Evolutionary conservation across 495 filamentous ascomycete species (phyloP).

Genomic region (Podospora comata): DNA sequence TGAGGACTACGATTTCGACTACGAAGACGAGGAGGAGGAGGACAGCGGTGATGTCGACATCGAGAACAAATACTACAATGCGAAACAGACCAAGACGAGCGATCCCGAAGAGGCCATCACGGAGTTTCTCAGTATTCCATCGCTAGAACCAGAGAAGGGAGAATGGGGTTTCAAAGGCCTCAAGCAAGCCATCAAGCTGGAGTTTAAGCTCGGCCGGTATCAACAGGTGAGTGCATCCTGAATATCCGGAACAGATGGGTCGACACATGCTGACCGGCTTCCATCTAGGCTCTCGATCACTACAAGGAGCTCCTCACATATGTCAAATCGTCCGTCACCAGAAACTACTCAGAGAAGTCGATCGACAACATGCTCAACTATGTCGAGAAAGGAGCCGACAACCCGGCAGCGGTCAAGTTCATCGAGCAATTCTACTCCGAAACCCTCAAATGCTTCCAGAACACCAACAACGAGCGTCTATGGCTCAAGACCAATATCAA

Average conservation of each 20-base stretch:
- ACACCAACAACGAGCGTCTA: slow-evolving; percentile 92
- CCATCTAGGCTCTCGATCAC: slow-evolving; percentile 79
- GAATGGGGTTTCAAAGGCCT: slow-evolving; percentile 99
- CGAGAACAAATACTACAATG: slow-evolving; percentile 99
- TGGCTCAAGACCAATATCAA: slow-evolving; percentile 99
- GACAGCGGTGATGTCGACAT: slow-evolving; percentile 87
- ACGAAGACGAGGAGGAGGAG: slow-evolving; percentile 86
- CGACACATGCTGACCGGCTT: background rate
- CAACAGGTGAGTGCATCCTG: slow-evolving; percentile 57
- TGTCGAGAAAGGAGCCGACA: slow-evolving; percentile 89
- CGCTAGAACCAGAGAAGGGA: slow-evolving; percentile 80
- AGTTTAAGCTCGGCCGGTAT: slow-evolving; percentile 84
- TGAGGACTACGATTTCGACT: slow-evolving; percentile 96
- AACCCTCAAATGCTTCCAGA: slow-evolving; percentile 91
- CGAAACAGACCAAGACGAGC: slow-evolving; percentile 88
- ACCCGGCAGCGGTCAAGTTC: slow-evolving; percentile 68
- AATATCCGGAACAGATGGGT: background rate
- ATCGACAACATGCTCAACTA: slow-evolving; percentile 99
- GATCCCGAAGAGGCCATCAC: slow-evolving; percentile 85
- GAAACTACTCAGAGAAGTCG: slow-evolving; percentile 98
- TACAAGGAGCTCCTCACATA: slow-evolving; percentile 95
- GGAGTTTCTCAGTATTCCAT: slow-evolving; percentile 84
- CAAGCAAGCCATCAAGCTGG: slow-evolving; percentile 96
- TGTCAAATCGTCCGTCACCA: slow-evolving; percentile 92
- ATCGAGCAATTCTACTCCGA: slow-evolving; percentile 96